A percentile compares a stretch with the other conserved stretches of the same genome.
Evolutionary conservation across 805 yeast species (phyloP).

Genomic region (Candida dajiaensis): DNA sequence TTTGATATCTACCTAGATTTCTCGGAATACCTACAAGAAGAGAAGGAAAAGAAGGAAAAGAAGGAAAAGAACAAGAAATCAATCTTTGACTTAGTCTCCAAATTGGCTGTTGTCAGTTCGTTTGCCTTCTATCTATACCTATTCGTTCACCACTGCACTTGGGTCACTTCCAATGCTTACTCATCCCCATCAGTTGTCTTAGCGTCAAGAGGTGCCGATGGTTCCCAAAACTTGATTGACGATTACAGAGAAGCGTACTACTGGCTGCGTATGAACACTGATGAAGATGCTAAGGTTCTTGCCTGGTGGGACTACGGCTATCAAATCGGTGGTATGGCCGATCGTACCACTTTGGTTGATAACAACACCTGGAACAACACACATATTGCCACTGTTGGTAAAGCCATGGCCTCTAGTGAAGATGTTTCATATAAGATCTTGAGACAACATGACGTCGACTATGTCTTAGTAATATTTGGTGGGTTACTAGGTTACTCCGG

Average conservation of each 20-base stretch:
- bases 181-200: slow-evolving; percentile 97
- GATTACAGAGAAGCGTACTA: slow-evolving; percentile 98
- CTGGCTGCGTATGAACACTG: slow-evolving; percentile 97
- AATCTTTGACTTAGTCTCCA: slow-evolving; percentile 37
- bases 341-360: slow-evolving; percentile 95
- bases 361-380: slow-evolving; percentile 99
- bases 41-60: slow-evolving; percentile 1
- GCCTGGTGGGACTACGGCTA: slow-evolving; percentile 99
- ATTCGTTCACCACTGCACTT: slow-evolving; percentile 92
- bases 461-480: slow-evolving; percentile 88
- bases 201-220: slow-evolving; percentile 79
- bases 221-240: slow-evolving; percentile 78
- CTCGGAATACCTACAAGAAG: slow-evolving; percentile 26
- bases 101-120: slow-evolving; percentile 54
- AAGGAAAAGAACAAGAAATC: slow-evolving; percentile 11
- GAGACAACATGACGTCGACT: slow-evolving; percentile 90
- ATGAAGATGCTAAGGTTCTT: slow-evolving; percentile 92
- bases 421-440: slow-evolving; percentile 84
- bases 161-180: slow-evolving; percentile 95
- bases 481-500: slow-evolving; percentile 92
- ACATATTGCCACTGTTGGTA: slow-evolving; percentile 98
- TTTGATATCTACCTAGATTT: slow-evolving; percentile 78
- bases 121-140: slow-evolving; percentile 69
- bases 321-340: slow-evolving; percentile 99
- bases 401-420: slow-evolving; percentile 91